Percentiles rank a stretch among this genome's conserved stretches.
phyloP scores from a whole-genome alignment of 345 rosid species.

The Eucalyptus dawsonii region DNA sequence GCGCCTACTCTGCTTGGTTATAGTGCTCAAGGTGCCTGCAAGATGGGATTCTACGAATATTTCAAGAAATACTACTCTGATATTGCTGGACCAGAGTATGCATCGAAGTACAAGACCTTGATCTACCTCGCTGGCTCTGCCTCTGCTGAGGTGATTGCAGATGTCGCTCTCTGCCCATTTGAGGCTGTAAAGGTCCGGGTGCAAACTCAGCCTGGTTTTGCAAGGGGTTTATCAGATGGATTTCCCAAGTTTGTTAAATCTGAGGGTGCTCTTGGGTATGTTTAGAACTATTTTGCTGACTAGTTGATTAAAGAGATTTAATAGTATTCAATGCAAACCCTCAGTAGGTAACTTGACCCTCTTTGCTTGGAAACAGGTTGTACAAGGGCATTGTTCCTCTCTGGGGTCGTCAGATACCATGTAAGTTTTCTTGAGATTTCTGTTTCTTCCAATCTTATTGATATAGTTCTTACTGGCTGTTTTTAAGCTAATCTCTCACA shows the following conservation, averaged over 20 bases:
- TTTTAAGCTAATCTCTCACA: not conserved
- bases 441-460: not conserved
- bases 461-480: not conserved
- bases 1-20: slow-evolving; percentile 95
- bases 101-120: slow-evolving; percentile 82
- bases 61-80: slow-evolving; percentile 94
- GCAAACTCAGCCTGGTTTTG: slow-evolving; percentile 99
- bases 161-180: slow-evolving; percentile 93
- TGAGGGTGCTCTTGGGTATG: slow-evolving; percentile 87
- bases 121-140: slow-evolving; percentile 99
- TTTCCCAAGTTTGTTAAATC: slow-evolving; percentile 87
- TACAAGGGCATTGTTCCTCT: slow-evolving; percentile 95
- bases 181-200: slow-evolving; percentile 99
- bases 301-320: not conserved
- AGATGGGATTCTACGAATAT: slow-evolving; percentile 92
- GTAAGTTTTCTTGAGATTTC: slow-evolving; percentile 26
- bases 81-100: slow-evolving; percentile 85
- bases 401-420: slow-evolving; percentile 99
- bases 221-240: slow-evolving; percentile 87
- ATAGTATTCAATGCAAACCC: not conserved
- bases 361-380: slow-evolving; percentile 24
- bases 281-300: not conserved
- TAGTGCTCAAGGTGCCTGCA: slow-evolving; percentile 99
- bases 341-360: not conserved
- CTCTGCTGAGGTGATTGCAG: slow-evolving; percentile 94